phyloP scores from a whole-genome alignment of 345 rosid species.

The Citrus medica region DNA sequence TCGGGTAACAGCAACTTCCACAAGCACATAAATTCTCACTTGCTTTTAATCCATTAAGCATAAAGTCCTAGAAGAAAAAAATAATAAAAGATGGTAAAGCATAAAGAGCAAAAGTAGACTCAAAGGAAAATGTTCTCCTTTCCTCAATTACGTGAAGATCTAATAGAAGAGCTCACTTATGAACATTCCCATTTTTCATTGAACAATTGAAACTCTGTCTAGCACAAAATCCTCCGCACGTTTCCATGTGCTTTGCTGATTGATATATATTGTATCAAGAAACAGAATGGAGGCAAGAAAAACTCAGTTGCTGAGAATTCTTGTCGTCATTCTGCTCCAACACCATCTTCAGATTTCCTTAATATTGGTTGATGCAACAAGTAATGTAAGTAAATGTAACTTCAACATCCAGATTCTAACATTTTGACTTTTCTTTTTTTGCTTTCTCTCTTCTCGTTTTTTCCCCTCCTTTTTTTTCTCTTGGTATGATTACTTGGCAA shows the following conservation, averaged over 20 bases:
- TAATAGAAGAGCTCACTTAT: not conserved
- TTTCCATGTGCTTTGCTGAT: not conserved
- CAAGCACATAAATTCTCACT: not conserved
- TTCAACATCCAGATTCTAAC: not conserved
- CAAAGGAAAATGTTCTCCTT: not conserved
- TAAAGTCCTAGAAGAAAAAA: not conserved
- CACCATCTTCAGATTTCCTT: slow-evolving; percentile 1
- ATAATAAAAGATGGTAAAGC: not conserved
- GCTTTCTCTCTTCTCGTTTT: not conserved
- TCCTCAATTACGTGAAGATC: not conserved
- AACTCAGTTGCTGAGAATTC: not conserved
- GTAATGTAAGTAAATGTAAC: not conserved
- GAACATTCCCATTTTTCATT: not conserved
- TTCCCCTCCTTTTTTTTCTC: not conserved
- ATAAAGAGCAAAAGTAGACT: slow-evolving; percentile 5
- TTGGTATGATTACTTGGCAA: not conserved
- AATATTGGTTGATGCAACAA: slow-evolving; percentile 11
- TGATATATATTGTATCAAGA: not conserved
- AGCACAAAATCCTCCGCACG: not conserved
- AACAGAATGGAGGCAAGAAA: not conserved
- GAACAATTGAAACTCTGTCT: not conserved
- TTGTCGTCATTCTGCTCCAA: slow-evolving; percentile 10
- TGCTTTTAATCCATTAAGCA: not conserved
- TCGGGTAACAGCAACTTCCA: not conserved
- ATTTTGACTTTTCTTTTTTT: not conserved